Evolutionary conservation across 23 red algal genomes (phyloP), one percentile per base, ranked within the genome.

Genomic region (Rhodosorus marinus): DNA sequence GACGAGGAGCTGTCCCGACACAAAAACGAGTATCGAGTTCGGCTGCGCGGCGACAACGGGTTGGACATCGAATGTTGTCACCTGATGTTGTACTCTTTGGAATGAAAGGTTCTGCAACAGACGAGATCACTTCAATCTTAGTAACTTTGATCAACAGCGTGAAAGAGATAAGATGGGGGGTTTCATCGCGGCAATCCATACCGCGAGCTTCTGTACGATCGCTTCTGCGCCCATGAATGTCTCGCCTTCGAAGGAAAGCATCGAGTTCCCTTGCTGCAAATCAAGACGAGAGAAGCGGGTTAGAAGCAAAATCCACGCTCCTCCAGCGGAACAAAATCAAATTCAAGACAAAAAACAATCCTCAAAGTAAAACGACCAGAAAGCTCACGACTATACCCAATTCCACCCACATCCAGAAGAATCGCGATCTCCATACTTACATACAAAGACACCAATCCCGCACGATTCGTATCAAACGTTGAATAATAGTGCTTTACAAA

Each of bases 221-320:
- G 66, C 61, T 1, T 76, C 60, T 17, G 66, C 47, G 4, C 87
- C 87, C 61, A 94, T 70, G 50, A 67, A 83, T 31, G 29, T 48
- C 20, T 59, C 54, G 27, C 87, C 87, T 35, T 94, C 87, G 30
- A 94, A 94, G 8, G 87, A 74, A 25, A 94, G 46, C 60, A 94
- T 76, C 29, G 74, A 81, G n/a, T 32, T 34, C 0, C 75, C 83
- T 23, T 60, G 64, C 77, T 83, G 28, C 29, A 38, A 8, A 9
- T 8, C 23, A 19, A 22, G n/a, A 19, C 8, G 6, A 62, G 47
- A 22, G 47, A 47, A 33, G 33, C 23, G 22, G 24, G 24, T 21
- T n/a, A n/a, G n/a, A n/a, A n/a, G n/a, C n/a, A n/a, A n/a, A n/a
- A n/a, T n/a, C n/a, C n/a, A n/a, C n/a, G n/a, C n/a, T n/a, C n/a